These are phyloP conservation scores for Alnus rubra DNA, from an alignment of 306 rosid genomes.

Conservation along the genomic window DNA sequence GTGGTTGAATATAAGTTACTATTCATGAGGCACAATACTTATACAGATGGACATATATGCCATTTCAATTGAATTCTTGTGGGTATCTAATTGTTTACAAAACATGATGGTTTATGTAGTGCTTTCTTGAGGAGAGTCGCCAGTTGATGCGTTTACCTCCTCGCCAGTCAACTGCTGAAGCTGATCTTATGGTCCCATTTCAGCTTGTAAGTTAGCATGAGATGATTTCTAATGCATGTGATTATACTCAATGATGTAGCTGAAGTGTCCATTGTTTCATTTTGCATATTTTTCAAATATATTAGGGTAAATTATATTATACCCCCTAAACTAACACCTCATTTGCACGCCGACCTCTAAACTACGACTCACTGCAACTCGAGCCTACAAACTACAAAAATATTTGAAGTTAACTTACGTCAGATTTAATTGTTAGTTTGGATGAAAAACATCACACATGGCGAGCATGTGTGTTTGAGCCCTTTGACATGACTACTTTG, in stretches of 20 bases:
- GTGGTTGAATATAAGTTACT: neutral
- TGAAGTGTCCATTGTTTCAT: conserved; percentile 15
- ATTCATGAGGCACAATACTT: neutral
- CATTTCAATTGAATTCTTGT: conserved; percentile 23
- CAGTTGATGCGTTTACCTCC: conserved; percentile 95
- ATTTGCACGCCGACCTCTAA: too few species aligned
- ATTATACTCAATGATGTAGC: conserved; percentile 21
- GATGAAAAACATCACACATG: too few species aligned
- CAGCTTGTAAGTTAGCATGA: conserved; percentile 69
- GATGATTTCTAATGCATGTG: conserved; percentile 9
- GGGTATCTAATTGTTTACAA: conserved; percentile 12
- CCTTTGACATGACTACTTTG: too few species aligned
- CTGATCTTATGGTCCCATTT: conserved; percentile 95
- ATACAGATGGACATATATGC: conserved; percentile 4
- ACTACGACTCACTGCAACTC: too few species aligned
- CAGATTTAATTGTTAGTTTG: too few species aligned
- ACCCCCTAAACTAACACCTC: too few species aligned
- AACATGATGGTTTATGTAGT: conserved; percentile 43
- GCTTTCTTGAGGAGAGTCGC: conserved; percentile 97
- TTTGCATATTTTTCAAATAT: conserved; percentile 26
- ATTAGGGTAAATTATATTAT: neutral
- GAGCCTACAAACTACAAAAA: too few species aligned
- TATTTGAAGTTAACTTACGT: too few species aligned
- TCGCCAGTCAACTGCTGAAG: conserved; percentile 97
- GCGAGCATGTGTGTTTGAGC: too few species aligned